Percentiles rank a stretch among this genome's conserved stretches.
These are phyloP conservation scores for Penicillium riverlandense DNA, from an alignment of 495 filamentous ascomycete genomes.

Conservation along the genomic window DNA sequence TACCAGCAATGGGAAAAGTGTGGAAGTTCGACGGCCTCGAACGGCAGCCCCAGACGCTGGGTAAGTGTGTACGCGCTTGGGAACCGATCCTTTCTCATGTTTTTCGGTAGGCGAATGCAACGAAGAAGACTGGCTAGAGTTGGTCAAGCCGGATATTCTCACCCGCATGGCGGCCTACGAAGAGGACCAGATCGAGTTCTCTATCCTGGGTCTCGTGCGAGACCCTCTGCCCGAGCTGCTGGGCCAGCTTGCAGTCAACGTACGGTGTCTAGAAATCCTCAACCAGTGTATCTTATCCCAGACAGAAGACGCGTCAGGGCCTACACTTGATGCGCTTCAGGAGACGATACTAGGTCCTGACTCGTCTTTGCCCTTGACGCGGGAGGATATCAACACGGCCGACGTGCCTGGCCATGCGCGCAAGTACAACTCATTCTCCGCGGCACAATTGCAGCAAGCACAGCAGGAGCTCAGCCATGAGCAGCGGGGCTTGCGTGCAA, in stretches of 20 bases:
- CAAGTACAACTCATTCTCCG: constrained; percentile 11
- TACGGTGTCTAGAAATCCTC: constrained; percentile 31
- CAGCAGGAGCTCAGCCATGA: constrained; percentile 20
- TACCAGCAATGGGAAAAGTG: constrained; percentile 64
- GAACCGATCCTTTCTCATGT: not conserved
- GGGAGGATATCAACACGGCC: constrained; percentile 24
- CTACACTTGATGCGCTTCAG: constrained; percentile 2
- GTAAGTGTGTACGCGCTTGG: constrained; percentile 34
- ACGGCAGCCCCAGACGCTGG: constrained; percentile 61
- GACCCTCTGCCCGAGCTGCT: constrained; percentile 42
- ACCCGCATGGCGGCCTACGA: constrained; percentile 46
- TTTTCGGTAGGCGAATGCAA: constrained; percentile 23
- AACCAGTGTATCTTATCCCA: constrained; percentile 22
- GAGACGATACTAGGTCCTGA: constrained; percentile 27
- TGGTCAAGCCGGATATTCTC: constrained; percentile 39
- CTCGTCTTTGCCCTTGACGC: constrained; percentile 24
- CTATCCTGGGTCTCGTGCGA: constrained; percentile 44
- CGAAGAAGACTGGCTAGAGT: constrained; percentile 41
- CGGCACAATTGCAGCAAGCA: constrained; percentile 18
- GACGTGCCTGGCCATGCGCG: constrained; percentile 7
- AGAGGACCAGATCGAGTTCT: constrained; percentile 51
- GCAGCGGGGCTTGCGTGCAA: constrained; percentile 29
- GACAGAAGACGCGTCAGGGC: not conserved
- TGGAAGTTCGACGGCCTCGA: constrained; percentile 92
- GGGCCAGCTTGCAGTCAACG: constrained; percentile 37